Evolutionary conservation across 2,329 filamentous ascomycete species (phyloP), one percentile per base, ranked within the genome.

Genomic region (Arthrinium phaeospermum): DNA sequence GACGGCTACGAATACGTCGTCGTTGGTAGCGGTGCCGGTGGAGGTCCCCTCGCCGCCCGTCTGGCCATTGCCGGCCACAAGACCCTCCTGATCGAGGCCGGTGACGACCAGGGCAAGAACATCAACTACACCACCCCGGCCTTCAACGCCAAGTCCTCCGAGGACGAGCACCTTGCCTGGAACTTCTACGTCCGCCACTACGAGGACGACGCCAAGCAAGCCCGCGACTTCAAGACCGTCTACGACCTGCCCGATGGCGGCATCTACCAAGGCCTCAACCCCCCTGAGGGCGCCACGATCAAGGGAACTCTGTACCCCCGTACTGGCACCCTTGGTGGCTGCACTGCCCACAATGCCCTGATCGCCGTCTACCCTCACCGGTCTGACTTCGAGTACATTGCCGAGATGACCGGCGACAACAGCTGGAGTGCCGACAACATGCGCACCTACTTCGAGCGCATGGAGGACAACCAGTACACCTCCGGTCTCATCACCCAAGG

Each of bases 101-200:
- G 88, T 61, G 87, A 89, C 73, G 88, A 91, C 75, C 84, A 89
- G 74, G 86, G 84, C 24, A 81, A 82, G 64, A 80, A 77, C 68
- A 77, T 82, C 74, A 85, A 87, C 77, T 86, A 88, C 75, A 85
- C 85, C 4, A 85, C 90, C 7, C 89, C 90, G 12, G 85, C 87
- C 1, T 86, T 87, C 77, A 85, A 85, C 19, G 83, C 85, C 49
- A 82, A 84, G 49, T 83, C 86, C 3, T 88, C 87, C 24, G 87
- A 91, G 75, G 87, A 91, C 72, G 81, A 82, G 14, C 82, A 83
- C n/a, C 83, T 90, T 75, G 79, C 84, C 45, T 92, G 90, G 90
- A 87, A 91, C 81, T 91, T 89, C 80, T 92, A 87, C 73, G 89
- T 91, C 51, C 85, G 85, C 53, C 90, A 91, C 78, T 91, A 90